Conservation (phyloP, 106 monocot genomes). For the Amphibolis antarctica region DNA sequence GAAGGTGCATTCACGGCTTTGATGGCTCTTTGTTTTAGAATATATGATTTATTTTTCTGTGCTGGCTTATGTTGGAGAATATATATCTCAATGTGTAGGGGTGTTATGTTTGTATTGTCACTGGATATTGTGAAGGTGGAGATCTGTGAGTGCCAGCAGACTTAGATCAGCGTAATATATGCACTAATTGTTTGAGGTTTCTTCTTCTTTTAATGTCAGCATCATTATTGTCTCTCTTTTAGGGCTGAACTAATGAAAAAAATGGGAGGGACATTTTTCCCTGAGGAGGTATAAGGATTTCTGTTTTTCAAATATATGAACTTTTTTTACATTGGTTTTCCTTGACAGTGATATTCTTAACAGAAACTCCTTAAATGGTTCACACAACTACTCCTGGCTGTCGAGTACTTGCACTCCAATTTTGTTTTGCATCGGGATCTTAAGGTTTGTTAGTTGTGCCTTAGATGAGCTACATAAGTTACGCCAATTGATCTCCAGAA, state of each 20-base stretch:
- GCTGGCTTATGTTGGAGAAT: neutral
- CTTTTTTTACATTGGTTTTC: neutral
- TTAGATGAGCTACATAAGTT: neutral
- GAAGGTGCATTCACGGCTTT: slow-evolving; percentile 42
- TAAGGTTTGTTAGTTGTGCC: slow-evolving; percentile 47
- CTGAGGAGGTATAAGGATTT: slow-evolving; percentile 62
- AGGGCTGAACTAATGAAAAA: slow-evolving; percentile 91
- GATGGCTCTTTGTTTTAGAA: neutral
- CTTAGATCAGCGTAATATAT: neutral
- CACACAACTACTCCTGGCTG: slow-evolving; percentile 70
- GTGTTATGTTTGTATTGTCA: slow-evolving; percentile 96
- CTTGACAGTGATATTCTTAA: neutral
- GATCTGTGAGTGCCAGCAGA: slow-evolving; percentile 62
- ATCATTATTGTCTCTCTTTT: neutral
- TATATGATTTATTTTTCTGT: neutral
- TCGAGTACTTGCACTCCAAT: slow-evolving; percentile 96
- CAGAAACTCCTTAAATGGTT: slow-evolving; percentile 99
- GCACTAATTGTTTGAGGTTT: neutral
- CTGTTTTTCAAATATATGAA: neutral
- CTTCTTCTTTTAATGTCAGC: no score
- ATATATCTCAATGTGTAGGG: slow-evolving; percentile 35
- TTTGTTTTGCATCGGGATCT: slow-evolving; percentile 94
- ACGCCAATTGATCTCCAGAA: neutral
- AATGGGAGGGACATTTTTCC: slow-evolving; percentile 56
- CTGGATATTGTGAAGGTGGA: slow-evolving; percentile 97